Evolutionary conservation across 495 filamentous ascomycete genomes (phyloP).

Genomic region (Penicillium simplicissimum): DNA sequence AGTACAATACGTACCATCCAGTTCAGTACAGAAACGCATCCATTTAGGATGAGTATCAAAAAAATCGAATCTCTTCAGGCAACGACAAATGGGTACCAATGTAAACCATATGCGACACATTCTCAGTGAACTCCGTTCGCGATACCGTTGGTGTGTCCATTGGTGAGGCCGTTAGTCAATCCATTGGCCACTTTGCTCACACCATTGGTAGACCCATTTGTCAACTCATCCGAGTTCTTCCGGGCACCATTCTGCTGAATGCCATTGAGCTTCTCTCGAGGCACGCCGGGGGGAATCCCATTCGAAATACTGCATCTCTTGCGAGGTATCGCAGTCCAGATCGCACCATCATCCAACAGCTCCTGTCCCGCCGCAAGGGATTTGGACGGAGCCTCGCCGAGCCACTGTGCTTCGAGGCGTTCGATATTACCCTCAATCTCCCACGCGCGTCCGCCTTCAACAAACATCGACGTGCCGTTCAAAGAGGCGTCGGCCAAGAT

Average conservation of each 20-base stretch:
- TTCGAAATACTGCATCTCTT: slow-evolving; percentile 26
- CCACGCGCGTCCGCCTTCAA: slow-evolving; percentile 50
- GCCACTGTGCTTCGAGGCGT: slow-evolving; percentile 43
- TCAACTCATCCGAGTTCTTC: neutral
- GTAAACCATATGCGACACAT: neutral
- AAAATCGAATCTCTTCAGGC: neutral
- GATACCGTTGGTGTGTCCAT: slow-evolving; percentile 10
- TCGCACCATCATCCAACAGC: slow-evolving; percentile 34
- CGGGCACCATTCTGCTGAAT: slow-evolving; percentile 10
- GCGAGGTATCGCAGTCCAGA: slow-evolving; percentile 25
- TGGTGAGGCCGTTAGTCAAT: neutral
- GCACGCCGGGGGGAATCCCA: slow-evolving; percentile 27
- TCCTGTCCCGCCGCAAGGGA: slow-evolving; percentile 40
- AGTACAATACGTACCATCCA: neutral
- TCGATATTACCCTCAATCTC: slow-evolving; percentile 50
- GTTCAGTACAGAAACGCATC: neutral
- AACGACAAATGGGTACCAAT: slow-evolving; percentile 9
- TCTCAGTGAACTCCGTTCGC: slow-evolving; percentile 10
- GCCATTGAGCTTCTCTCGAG: slow-evolving; percentile 20
- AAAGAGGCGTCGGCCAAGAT: slow-evolving; percentile 37
- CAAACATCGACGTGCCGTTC: slow-evolving; percentile 49
- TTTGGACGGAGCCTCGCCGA: slow-evolving; percentile 43
- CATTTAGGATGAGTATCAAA: neutral
- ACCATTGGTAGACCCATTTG: slow-evolving; percentile 9
- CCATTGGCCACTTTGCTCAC: slow-evolving; percentile 19